phyloP scores from a whole-genome alignment of 768 basidiomycete species.

The Suillus brevipes region DNA sequence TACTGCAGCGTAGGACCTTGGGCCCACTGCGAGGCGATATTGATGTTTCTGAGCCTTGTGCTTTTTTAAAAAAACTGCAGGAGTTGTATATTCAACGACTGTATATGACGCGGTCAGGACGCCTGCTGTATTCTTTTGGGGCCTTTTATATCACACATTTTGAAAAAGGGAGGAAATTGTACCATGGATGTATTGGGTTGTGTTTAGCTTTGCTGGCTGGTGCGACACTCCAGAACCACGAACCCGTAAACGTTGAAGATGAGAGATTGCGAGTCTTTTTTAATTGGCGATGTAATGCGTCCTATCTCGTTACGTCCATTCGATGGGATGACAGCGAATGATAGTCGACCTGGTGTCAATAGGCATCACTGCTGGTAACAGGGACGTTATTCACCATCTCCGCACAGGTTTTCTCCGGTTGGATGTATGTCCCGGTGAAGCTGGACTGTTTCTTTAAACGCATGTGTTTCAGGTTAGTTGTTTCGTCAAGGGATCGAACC shows the following conservation, averaged over 20 bases:
- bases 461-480: conserved; percentile 52
- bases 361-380: conserved; percentile 38
- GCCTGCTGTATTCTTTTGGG: neutral
- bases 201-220: neutral
- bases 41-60: neutral
- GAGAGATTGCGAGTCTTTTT: neutral
- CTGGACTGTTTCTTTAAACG: conserved; percentile 58
- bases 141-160: neutral
- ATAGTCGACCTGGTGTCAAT: neutral
- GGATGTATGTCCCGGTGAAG: conserved; percentile 66
- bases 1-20: neutral
- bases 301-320: neutral
- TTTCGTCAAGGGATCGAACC: neutral
- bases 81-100: neutral
- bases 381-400: conserved; percentile 60
- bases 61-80: neutral
- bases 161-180: neutral
- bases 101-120: neutral
- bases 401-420: conserved; percentile 58
- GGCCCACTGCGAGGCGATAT: neutral
- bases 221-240: neutral
- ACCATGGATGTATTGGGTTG: neutral
- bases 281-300: neutral
- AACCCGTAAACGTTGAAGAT: neutral
- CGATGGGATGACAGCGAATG: neutral